These are phyloP conservation scores for Biancaea sappan DNA, from an alignment of 306 rosid species.

Conservation along the genomic window DNA sequence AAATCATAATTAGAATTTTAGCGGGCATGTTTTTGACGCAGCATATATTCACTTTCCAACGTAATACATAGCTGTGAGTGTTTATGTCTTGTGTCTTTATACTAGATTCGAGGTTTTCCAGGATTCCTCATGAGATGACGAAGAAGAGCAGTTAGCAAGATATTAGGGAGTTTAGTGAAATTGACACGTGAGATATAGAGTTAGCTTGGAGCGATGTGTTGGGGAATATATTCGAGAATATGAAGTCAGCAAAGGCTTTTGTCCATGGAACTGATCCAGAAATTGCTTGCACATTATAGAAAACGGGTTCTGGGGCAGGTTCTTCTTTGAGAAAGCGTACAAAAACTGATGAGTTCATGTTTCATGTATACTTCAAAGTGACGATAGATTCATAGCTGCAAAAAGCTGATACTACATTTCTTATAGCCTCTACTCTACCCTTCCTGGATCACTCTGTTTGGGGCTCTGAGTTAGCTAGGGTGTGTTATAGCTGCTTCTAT, in stretches of 20 bases:
- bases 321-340: constrained; percentile 22
- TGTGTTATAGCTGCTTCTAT: no score
- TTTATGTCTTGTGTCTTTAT: neutral
- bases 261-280: no score
- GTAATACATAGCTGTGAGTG: neutral
- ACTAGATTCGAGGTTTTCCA: neutral
- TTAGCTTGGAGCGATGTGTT: constrained; percentile 20
- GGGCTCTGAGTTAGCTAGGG: no score
- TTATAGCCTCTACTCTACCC: no score
- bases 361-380: no score
- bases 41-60: neutral
- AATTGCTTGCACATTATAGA: no score
- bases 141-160: neutral
- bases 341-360: neutral
- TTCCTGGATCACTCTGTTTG: no score
- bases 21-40: neutral
- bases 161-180: constrained; percentile 3
- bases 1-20: neutral
- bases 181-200: constrained; percentile 38
- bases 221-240: constrained; percentile 5
- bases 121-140: neutral
- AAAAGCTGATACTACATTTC: no score
- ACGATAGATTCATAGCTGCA: no score
- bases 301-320: no score
- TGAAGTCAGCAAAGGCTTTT: no score